A percentile compares a stretch with the other conserved stretches of the same genome.
Evolutionary conservation across 2,329 filamentous ascomycete species (phyloP).

Genomic region (Fusarium lateritium): DNA sequence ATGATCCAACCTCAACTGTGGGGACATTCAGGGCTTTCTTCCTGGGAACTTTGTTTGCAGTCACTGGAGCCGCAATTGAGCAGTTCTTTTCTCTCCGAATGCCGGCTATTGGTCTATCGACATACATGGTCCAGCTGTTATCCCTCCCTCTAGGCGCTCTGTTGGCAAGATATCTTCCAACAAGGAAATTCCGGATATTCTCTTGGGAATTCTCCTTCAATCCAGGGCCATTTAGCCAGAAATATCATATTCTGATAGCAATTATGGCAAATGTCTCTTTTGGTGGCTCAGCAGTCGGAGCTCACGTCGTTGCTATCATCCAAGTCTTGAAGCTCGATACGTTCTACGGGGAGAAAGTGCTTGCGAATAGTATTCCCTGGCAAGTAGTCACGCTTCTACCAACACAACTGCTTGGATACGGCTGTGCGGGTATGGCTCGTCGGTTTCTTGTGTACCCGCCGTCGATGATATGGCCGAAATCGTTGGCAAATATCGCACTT

Average conservation of each 20-base stretch:
- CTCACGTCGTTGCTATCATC: constrained; percentile 63
- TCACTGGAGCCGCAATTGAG: constrained; percentile 38
- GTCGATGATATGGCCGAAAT: constrained; percentile 66
- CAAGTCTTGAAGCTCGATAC: constrained; percentile 61
- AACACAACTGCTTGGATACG: constrained; percentile 67
- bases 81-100: constrained; percentile 60
- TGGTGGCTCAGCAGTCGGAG: constrained; percentile 49
- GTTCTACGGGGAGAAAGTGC: constrained; percentile 60
- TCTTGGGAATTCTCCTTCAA: constrained; percentile 56
- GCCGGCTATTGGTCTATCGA: constrained; percentile 58
- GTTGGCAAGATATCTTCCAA: constrained; percentile 48
- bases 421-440: constrained; percentile 63
- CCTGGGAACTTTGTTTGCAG: constrained; percentile 57
- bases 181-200: constrained; percentile 9
- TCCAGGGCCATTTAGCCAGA: constrained; percentile 66
- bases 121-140: constrained; percentile 59
- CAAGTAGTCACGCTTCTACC: constrained; percentile 62
- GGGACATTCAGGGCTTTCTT: constrained; percentile 60
- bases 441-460: constrained; percentile 65
- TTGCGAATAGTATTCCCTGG: constrained; percentile 57
- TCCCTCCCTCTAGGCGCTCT: constrained; percentile 56
- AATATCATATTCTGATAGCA: constrained; percentile 69
- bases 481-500: constrained; percentile 63
- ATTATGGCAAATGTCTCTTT: constrained; percentile 69
- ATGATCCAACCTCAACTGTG: constrained; percentile 58